Evolutionary conservation across 2,329 filamentous ascomycete genomes (phyloP), one percentile per base, ranked within the genome.

Genomic region (Diaporthe citriasiana): DNA sequence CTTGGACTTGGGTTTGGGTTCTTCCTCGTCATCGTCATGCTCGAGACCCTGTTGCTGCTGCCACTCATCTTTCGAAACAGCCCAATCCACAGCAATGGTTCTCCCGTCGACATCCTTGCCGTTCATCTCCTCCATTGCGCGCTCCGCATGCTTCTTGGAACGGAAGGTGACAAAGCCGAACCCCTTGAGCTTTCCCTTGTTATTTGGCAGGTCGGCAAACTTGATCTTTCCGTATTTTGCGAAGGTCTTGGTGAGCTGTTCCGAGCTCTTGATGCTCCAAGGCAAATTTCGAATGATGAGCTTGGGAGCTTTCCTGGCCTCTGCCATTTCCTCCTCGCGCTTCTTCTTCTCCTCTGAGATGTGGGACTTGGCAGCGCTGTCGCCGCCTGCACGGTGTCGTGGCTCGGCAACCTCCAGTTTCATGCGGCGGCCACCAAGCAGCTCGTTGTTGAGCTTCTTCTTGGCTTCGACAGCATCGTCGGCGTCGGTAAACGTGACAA

Each of bases 91-190:
- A 38, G 96, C 97, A 75, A 99, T 84, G 12, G 92, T 93, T 79
- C 97, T 90, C 2, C 95, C 97, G 81, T 98, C 95, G 27, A 99
- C 89, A 75, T 93, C 91, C 82, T 94, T 98, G 74, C 96, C 97
- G 83, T 98, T 99, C 78, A 98, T 87, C 30, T 89, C 91, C 74
- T 93, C 91, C 73, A 99, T 87, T 2, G 97, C 97, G 82, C 92
- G 95, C 83, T 98, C 94, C 0, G 97, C 96, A 82, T 98, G 98
- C 84, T 95, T 96, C 80, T 89, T 92, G 55, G 95, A 95, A 74
- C 95, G 89, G 82, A 99, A 88, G 15, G 96, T 93, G 75, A 99
- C 92, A 80, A 99, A 98, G 7, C 95, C 97, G 80, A 98, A 99
- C 0, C 97, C 97, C 75, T 94, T 90, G 76, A 98, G 89, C 81